phyloP scores from a whole-genome alignment of 495 filamentous ascomycete genomes.

The Penicillium samsonianum region DNA sequence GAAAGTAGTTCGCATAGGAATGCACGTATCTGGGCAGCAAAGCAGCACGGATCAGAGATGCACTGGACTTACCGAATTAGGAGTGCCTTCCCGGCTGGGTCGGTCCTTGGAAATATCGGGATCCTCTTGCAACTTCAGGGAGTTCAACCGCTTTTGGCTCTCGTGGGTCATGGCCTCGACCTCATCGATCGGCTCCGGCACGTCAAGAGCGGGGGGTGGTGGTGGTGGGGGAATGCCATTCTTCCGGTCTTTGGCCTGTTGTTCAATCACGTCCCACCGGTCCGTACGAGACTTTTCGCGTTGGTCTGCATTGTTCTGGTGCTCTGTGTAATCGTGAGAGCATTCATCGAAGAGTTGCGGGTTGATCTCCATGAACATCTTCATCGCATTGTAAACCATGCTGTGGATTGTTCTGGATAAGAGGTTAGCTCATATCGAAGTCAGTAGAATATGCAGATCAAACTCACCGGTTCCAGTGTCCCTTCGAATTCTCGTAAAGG shows the following conservation, averaged over 20 bases:
- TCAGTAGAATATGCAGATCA: neutral
- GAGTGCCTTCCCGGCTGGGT: slow-evolving; percentile 45
- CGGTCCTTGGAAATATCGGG: slow-evolving; percentile 46
- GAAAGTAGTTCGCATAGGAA: slow-evolving; percentile 17
- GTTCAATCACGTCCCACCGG: slow-evolving; percentile 83
- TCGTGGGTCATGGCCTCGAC: slow-evolving; percentile 76
- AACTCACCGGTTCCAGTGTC: slow-evolving; percentile 94
- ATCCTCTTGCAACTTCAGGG: slow-evolving; percentile 80
- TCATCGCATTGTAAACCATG: slow-evolving; percentile 99
- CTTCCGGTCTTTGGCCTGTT: slow-evolving; percentile 69
- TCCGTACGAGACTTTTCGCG: slow-evolving; percentile 72
- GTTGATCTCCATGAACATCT: slow-evolving; percentile 99
- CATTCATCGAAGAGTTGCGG: slow-evolving; percentile 98
- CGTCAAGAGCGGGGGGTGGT: slow-evolving; percentile 42
- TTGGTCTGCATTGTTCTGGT: slow-evolving; percentile 83
- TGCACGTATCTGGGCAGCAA: slow-evolving; percentile 23
- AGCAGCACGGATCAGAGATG: slow-evolving; percentile 29
- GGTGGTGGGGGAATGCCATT: slow-evolving; percentile 52
- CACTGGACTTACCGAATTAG: slow-evolving; percentile 44
- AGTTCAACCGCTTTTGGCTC: slow-evolving; percentile 79
- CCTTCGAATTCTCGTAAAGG: slow-evolving; percentile 98
- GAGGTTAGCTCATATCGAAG: slow-evolving; percentile 18
- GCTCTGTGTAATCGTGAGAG: slow-evolving; percentile 96
- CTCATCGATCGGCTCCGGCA: slow-evolving; percentile 64
- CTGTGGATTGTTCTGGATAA: slow-evolving; percentile 87